phyloP scores from a whole-genome alignment of 2,329 filamentous ascomycete species.

The Fusarium nygamai region DNA sequence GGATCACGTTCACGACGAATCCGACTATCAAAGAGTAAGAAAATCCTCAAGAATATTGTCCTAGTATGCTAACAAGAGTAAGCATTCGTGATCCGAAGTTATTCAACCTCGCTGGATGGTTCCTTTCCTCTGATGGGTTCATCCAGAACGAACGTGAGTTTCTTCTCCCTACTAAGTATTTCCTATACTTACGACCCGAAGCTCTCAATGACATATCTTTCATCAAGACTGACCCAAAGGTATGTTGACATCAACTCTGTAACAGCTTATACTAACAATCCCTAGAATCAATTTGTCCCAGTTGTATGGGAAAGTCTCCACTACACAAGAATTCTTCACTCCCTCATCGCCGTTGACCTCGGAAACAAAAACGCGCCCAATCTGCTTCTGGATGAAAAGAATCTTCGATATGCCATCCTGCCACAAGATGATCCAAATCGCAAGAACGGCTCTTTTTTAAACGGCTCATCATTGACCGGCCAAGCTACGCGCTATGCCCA shows the following conservation, averaged over 20 bases:
- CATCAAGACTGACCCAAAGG: neutral
- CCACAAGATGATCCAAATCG: conserved; percentile 16
- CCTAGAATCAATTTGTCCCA: neutral
- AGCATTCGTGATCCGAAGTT: conserved; percentile 5
- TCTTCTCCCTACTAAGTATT: no score
- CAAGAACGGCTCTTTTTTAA: neutral
- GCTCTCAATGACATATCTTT: neutral
- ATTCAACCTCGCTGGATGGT: conserved; percentile 2
- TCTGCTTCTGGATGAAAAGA: neutral
- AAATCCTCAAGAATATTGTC: fast-evolving
- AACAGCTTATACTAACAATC: fast-evolving
- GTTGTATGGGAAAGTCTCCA: conserved; percentile 10
- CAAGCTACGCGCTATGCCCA: neutral
- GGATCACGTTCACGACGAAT: neutral
- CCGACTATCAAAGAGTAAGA: neutral
- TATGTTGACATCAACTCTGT: fast-evolving
- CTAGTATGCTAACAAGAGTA: fast-evolving
- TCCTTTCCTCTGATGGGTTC: conserved; percentile 5
- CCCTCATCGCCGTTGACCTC: conserved; percentile 14
- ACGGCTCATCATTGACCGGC: neutral
- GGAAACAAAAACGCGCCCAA: conserved; percentile 3
- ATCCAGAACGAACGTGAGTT: neutral
- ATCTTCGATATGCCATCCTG: conserved; percentile 16
- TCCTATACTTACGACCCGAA: neutral
- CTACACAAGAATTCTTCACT: conserved; percentile 12